These are phyloP conservation scores for Mucor mucedo DNA, from an alignment of 371 early-diverging fungal genomes.

Conservation along the genomic window DNA sequence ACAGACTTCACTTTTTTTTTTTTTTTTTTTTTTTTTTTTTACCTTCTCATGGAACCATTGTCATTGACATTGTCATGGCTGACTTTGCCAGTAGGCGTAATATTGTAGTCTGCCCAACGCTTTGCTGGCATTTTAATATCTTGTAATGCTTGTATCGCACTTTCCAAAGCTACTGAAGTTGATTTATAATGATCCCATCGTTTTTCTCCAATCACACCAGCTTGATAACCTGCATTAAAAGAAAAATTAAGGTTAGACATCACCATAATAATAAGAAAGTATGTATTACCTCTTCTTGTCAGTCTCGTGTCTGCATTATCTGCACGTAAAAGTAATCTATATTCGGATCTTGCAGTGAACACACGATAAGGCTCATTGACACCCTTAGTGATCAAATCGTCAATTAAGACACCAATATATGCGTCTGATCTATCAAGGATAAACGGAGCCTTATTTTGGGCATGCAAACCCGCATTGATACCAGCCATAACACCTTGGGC, in stretches of 20 bases:
- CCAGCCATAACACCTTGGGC: slow-evolving; percentile 87
- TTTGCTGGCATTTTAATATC: slow-evolving; percentile 50
- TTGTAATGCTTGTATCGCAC: slow-evolving; percentile 48
- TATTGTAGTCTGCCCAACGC: slow-evolving; percentile 58
- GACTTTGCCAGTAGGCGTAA: slow-evolving; percentile 26
- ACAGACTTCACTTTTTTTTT: background rate
- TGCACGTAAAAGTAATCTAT: slow-evolving; percentile 74
- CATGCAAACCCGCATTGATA: slow-evolving; percentile 77
- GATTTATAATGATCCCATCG: slow-evolving; percentile 52
- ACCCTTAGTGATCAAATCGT: slow-evolving; percentile 84
- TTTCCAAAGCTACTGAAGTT: slow-evolving; percentile 38
- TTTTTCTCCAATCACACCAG: slow-evolving; percentile 55
- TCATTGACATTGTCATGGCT: slow-evolving; percentile 34
- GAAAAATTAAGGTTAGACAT: background rate
- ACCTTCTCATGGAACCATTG: slow-evolving; percentile 64
- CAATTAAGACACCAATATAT: slow-evolving; percentile 86
- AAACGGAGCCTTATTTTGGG: slow-evolving; percentile 60
- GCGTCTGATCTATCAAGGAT: slow-evolving; percentile 80
- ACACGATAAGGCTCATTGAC: slow-evolving; percentile 88
- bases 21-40: slow-evolving; percentile 3
- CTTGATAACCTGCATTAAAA: slow-evolving; percentile 47
- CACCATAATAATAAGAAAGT: too few species aligned
- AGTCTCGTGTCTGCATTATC: slow-evolving; percentile 86
- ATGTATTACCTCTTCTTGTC: slow-evolving; percentile 60
- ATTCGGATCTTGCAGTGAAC: slow-evolving; percentile 87